Percentiles rank a stretch among this genome's conserved stretches.
phyloP scores from a whole-genome alignment of 2,329 filamentous ascomycete genomes.

The Diaporthe amygdali region DNA sequence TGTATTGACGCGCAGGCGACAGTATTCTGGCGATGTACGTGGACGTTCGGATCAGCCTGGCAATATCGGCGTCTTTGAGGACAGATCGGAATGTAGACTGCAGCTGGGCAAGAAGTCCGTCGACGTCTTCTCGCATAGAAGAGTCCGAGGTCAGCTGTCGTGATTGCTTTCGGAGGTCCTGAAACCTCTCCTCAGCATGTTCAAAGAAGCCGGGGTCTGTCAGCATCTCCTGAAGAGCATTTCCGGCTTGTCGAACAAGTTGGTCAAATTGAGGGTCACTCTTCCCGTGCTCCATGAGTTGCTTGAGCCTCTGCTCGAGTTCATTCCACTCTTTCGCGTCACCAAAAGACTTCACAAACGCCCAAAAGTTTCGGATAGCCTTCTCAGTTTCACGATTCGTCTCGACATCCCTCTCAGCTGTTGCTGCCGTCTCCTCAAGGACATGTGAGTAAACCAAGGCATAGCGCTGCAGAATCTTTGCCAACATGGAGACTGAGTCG shows the following conservation, averaged over 20 bases:
- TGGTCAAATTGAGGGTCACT: constrained; percentile 84
- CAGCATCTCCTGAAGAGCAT: constrained; percentile 79
- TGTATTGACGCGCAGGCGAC: constrained; percentile 66
- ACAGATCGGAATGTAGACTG: constrained; percentile 73
- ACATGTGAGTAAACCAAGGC: constrained; percentile 78
- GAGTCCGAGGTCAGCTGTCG: constrained; percentile 72
- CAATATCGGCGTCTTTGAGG: constrained; percentile 73
- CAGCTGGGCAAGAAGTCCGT: constrained; percentile 72
- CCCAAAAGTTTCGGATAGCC: constrained; percentile 82
- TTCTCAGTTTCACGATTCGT: constrained; percentile 76
- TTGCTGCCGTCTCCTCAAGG: constrained; percentile 68
- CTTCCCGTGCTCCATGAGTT: constrained; percentile 74
- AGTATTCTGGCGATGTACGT: constrained; percentile 72
- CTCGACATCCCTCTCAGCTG: constrained; percentile 72
- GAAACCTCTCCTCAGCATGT: constrained; percentile 64
- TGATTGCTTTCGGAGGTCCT: constrained; percentile 56
- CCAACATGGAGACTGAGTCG: constrained; percentile 81
- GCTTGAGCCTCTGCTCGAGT: constrained; percentile 70
- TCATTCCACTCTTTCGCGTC: constrained; percentile 76
- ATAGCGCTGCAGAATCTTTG: constrained; percentile 78
- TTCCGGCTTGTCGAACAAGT: constrained; percentile 74
- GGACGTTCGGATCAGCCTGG: constrained; percentile 70
- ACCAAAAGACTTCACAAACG: constrained; percentile 80
- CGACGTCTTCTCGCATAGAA: constrained; percentile 73
- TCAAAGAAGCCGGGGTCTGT: constrained; percentile 88